Base-by-base conservation (phyloP, 179 eudicot species). In the Nepenthes alata region DNA sequence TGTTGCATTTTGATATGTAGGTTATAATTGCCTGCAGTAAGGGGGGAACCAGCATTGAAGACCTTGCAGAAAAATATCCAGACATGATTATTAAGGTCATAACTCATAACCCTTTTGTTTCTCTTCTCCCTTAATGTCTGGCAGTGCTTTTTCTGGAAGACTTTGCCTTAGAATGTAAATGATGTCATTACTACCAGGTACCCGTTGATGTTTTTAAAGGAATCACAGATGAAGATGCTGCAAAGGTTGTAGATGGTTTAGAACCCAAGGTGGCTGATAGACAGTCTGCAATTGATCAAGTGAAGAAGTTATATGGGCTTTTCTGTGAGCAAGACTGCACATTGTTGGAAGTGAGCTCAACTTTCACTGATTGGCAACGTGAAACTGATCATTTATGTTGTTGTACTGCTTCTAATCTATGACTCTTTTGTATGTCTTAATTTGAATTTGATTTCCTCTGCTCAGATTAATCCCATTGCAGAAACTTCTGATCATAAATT, bases 21-120 rank as follows among this genome's bases (percentile, higher is more conserved):
- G 67, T 91, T 68, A 88, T 91, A 61, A 86, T 91, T 63, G 89
- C 97, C 56, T 91, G 97, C 72, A 74, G 84, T 61, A 81, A 88
- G 69, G 97, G 97, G 59, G 96, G 96, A 78, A 93, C 98, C 54
- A 93, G 98, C 56, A 93, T 89, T 60, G 96, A 93, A 67, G 95
- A 89, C 76, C 93, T 93, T 74, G 98, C 96, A 6, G 98, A 93
- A 67, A 86, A 93, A 72, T 90, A 77, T 69, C 98, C 98, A 14
- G 95, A 89, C 74, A 85, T 89, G 96, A 93, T 93, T 71, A 80
- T 93, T 61, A 93, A 93, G 93, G 98, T 89, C 44, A 6, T 39
- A 53, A 13, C 13, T 52, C 1, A 13, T 4, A 2, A 5, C 5
- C 14, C 34, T 15, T 50, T 50, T 50, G 4, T 50, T 50, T n/a